Conservation (phyloP, 2,329 filamentous ascomycete species). For the Monosporascus ibericus region DNA sequence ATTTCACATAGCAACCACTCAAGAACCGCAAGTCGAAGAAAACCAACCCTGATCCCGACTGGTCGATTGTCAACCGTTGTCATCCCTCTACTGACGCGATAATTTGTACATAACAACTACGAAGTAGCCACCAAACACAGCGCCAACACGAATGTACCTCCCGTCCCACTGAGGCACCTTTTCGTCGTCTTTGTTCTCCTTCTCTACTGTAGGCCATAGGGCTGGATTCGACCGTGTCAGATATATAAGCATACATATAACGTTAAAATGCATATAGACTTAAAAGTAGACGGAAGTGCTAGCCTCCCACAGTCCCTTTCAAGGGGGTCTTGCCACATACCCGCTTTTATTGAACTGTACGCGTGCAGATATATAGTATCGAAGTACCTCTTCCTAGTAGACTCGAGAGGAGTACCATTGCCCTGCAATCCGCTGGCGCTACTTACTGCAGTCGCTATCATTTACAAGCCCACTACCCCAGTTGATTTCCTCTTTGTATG, state of each 20-base stretch:
- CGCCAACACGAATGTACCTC: not conserved
- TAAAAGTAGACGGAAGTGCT: not conserved
- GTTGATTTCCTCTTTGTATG: not conserved
- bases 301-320: not conserved
- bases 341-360: not conserved
- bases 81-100: not conserved
- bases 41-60: not conserved
- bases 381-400: too few relatives aligned
- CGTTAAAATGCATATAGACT: not conserved
- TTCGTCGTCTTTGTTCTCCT: too few relatives aligned
- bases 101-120: too few relatives aligned
- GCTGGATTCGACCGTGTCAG: too few relatives aligned
- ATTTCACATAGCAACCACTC: not conserved
- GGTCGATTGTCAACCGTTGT: not conserved
- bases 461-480: not conserved
- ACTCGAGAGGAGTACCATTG: too few relatives aligned
- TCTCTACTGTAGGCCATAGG: too few relatives aligned
- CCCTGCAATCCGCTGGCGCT: too few relatives aligned
- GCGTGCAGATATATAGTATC: too few relatives aligned
- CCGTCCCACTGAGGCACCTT: too few relatives aligned
- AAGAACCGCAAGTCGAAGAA: not conserved
- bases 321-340: not conserved
- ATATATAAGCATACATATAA: not conserved
- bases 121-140: not conserved
- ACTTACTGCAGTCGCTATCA: not conserved